A percentile compares a stretch with the other conserved stretches of the same genome.
Conservation (phyloP, 1,139 yeast species). For the Diutina catenulata region DNA sequence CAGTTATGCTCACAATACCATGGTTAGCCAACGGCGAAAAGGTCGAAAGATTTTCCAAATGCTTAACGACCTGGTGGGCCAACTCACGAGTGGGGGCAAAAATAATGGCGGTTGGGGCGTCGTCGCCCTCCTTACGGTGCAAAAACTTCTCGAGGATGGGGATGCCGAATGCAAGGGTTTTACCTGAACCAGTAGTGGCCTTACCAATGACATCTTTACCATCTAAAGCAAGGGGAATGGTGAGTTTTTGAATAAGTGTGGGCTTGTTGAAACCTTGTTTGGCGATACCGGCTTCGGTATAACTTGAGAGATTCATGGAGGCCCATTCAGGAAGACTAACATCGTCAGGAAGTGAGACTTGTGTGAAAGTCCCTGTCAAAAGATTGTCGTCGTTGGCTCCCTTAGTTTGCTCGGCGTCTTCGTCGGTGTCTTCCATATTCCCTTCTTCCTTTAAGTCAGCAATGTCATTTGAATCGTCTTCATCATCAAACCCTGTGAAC, state of each 20-base stretch:
- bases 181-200: constrained; percentile 98
- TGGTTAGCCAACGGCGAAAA: constrained; percentile 44
- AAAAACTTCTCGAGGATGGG: constrained; percentile 74
- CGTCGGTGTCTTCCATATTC: constrained; percentile 8
- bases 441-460: constrained; percentile 8
- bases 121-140: constrained; percentile 9
- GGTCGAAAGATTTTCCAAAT: constrained; percentile 51
- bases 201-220: constrained; percentile 87
- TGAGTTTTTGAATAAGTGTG: constrained; percentile 67
- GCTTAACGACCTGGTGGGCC: constrained; percentile 87
- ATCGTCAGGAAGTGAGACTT: neutral
- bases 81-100: constrained; percentile 95
- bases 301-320: neutral
- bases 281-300: constrained; percentile 34
- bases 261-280: constrained; percentile 55
- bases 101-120: constrained; percentile 57
- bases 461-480: constrained; percentile 7
- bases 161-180: constrained; percentile 88
- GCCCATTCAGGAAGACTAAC: constrained; percentile 1
- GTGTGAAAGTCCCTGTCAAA: neutral
- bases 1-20: constrained; percentile 74
- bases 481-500: constrained; percentile 4
- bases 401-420: constrained; percentile 9
- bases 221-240: constrained; percentile 65
- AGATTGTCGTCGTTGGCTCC: constrained; percentile 11